These are phyloP conservation scores for Verticillium dahliae DNA, from an alignment of 2,329 filamentous ascomycete genomes.

Conservation along the genomic window DNA sequence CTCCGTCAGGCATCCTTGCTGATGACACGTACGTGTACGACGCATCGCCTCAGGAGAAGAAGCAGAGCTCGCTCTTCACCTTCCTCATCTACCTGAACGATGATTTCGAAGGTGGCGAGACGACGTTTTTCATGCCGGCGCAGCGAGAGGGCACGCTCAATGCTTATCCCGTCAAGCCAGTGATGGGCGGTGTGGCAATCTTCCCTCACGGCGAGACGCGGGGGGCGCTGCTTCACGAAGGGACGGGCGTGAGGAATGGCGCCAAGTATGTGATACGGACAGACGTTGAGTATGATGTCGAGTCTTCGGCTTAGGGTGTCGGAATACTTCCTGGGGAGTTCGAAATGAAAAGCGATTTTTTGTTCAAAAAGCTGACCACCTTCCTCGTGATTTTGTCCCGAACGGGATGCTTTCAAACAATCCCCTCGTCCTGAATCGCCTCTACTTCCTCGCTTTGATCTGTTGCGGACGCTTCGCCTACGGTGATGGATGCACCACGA, in stretches of 20 bases:
- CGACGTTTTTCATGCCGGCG: constrained; percentile 63
- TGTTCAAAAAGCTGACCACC: neutral
- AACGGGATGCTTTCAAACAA: too few species aligned
- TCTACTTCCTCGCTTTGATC: too few species aligned
- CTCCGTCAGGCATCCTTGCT: constrained; percentile 57
- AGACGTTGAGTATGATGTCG: constrained; percentile 65
- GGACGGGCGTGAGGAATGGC: constrained; percentile 61
- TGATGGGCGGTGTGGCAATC: constrained; percentile 62
- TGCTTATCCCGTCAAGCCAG: constrained; percentile 60
- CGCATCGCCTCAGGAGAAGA: constrained; percentile 48
- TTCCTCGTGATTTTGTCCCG: too few species aligned
- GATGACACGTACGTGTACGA: constrained; percentile 61
- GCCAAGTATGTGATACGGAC: constrained; percentile 65
- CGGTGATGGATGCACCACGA: too few species aligned
- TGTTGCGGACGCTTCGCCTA: too few species aligned
- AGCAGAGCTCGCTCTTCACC: constrained; percentile 62
- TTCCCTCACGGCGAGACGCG: constrained; percentile 65
- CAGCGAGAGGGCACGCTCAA: constrained; percentile 59
- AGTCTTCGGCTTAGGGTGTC: constrained; percentile 13
- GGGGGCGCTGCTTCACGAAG: constrained; percentile 61
- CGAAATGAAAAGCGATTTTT: neutral
- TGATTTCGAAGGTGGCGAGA: constrained; percentile 66
- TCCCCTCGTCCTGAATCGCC: too few species aligned
- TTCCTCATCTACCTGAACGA: constrained; percentile 66
- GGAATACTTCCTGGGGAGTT: neutral